Conservation (phyloP, 768 basidiomycete genomes). For the Serendipita vermifera region DNA sequence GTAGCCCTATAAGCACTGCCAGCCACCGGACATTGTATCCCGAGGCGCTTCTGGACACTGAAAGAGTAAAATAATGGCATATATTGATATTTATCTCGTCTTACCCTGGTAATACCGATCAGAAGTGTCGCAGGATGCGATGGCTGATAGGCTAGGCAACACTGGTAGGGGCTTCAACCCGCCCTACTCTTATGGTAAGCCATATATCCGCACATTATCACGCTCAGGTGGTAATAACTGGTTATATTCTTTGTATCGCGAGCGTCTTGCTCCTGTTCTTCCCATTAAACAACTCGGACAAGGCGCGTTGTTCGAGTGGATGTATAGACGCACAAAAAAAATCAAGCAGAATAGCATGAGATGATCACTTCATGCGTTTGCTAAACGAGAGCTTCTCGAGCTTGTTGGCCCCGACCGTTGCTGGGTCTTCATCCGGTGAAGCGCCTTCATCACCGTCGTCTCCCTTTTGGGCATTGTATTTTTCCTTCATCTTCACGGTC, state of each 20-base stretch:
- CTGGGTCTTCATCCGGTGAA: conserved; percentile 69
- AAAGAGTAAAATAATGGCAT: no score
- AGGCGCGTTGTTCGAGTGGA: conserved; percentile 76
- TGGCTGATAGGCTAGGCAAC: no score
- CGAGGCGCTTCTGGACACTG: no score
- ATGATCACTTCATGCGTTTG: conserved; percentile 97
- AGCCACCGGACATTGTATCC: no score
- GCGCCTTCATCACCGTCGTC: conserved; percentile 65
- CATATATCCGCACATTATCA: no score
- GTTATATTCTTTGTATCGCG: conserved; percentile 94
- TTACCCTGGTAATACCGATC: no score
- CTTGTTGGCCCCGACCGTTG: conserved; percentile 78
- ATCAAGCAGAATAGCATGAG: conserved; percentile 96
- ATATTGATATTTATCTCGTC: no score
- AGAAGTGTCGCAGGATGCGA: no score
- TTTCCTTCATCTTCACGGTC: conserved; percentile 11
- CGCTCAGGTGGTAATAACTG: conserved; percentile 99
- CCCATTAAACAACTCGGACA: conserved; percentile 97
- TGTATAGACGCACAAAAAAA: conserved; percentile 91
- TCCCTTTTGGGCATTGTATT: conserved; percentile 45
- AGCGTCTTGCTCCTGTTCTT: conserved; percentile 93
- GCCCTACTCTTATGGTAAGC: no score
- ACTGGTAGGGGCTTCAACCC: no score
- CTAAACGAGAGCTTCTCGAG: conserved; percentile 85
- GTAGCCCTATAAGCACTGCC: no score